Base-by-base conservation (phyloP, 768 basidiomycete genomes). In the Neoboletus brunneissimus region DNA sequence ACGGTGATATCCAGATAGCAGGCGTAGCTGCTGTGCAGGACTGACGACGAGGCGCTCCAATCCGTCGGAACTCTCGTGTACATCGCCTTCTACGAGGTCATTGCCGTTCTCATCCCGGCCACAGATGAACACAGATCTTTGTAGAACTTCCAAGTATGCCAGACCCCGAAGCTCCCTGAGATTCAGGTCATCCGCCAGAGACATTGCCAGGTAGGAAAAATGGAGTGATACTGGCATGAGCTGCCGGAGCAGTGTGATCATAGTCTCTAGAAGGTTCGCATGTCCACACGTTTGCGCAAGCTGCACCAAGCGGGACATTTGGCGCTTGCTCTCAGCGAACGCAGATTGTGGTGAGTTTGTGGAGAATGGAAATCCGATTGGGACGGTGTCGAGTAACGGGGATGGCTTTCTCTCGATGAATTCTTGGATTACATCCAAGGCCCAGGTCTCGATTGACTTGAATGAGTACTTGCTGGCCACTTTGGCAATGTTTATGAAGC, bases 131-230 rank as follows among this genome's bases (percentile, higher is more conserved):
- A 74, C 70, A 2, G 79, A 80, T 61, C 81, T 85, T 63, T 84
- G 84, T 80, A 89, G 83, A n/a, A 88, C 83, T 67, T 86, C 85
- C 53, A 88, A 75, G 70, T 89, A 90, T 40, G 86, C 87, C 1
- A 78, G 75, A 31, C 88, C 87, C 37, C 82, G 78, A 40, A 90
- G 73, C 1, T 75, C 71, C 37, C 81, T 76, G 48, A 90, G 73
- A 62, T 84, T 73, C 29, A 89, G 77, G 56, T 90, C 88, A 62
- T 90, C 88, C 4, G 86, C 82, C 23, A 90, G 79, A 8, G 79
- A 78, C 84, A 90, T 86, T 4, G 87, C 86, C 47, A 88, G 76
- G 65, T 86, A 86, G 6, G 87, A 86, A 64, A 87, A 87, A 57
- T 82, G 81, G 45, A 85, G 70, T 3, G 86, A 87, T 31, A 71